Percentiles rank a stretch among this genome's conserved stretches.
These are phyloP conservation scores for Arthroderma sp. DNA, from an alignment of 2,329 filamentous ascomycete species.

Conservation along the genomic window DNA sequence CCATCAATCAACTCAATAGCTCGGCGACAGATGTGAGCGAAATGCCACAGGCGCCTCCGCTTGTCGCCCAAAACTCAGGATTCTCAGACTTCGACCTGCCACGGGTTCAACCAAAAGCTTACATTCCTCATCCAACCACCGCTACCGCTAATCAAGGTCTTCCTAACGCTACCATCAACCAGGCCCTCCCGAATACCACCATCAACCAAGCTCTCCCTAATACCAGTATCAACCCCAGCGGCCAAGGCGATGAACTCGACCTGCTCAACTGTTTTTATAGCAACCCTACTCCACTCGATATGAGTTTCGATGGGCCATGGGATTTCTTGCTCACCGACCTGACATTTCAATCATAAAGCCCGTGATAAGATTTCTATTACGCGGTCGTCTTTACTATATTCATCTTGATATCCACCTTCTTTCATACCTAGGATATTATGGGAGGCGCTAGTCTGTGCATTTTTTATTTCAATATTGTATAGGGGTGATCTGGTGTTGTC, in stretches of 20 bases:
- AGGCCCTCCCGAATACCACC: not conserved
- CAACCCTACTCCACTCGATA: not conserved
- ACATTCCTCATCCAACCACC: not conserved
- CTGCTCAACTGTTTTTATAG: conserved; percentile 1
- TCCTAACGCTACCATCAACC: not conserved
- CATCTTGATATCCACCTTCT: not conserved
- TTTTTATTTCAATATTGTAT: not conserved
- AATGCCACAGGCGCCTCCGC: not conserved
- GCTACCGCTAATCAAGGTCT: not conserved
- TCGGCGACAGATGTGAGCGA: not conserved
- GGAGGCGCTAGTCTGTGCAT: conserved; percentile 1
- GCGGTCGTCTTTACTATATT: not conserved
- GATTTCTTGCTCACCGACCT: not conserved
- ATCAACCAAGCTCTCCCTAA: not conserved
- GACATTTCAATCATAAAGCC: not conserved
- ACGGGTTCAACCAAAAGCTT: not conserved
- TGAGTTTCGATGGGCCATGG: conserved; percentile 2
- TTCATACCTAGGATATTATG: not conserved
- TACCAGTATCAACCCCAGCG: not conserved
- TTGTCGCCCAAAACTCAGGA: not conserved
- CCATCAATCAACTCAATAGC: not conserved
- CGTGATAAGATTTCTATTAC: not conserved
- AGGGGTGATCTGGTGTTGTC: not conserved
- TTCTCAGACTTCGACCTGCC: not conserved
- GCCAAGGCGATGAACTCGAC: not conserved